Evolutionary conservation across 2,329 filamentous ascomycete species (phyloP).

Genomic region (Claviceps maximensis): DNA sequence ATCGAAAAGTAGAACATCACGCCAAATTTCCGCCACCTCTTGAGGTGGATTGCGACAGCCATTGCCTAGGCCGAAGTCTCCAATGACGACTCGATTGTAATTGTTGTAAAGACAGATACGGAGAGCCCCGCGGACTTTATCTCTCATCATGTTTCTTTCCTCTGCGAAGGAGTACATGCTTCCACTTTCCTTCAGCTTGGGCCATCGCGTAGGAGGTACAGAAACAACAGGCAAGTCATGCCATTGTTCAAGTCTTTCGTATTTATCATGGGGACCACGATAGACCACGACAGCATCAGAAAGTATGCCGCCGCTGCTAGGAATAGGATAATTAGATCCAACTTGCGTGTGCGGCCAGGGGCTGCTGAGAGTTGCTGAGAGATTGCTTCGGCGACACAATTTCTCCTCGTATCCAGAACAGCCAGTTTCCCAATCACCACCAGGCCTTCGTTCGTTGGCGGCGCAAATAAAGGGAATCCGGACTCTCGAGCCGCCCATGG

Average conservation of each 20-base stretch:
- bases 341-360: conserved; percentile 37
- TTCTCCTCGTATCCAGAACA: conserved; percentile 44
- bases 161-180: conserved; percentile 57
- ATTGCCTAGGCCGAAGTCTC: conserved; percentile 53
- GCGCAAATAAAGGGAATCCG: conserved; percentile 55
- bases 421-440: conserved; percentile 67
- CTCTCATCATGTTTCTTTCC: conserved; percentile 57
- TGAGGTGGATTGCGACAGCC: conserved; percentile 50
- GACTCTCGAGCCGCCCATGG: conserved; percentile 18
- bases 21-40: conserved; percentile 53
- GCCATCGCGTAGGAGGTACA: conserved; percentile 57
- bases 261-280: conserved; percentile 54
- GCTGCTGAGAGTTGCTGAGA: conserved; percentile 53
- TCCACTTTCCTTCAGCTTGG: conserved; percentile 57
- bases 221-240: conserved; percentile 57
- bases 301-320: conserved; percentile 54
- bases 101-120: conserved; percentile 52
- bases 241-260: conserved; percentile 43
- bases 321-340: conserved; percentile 54
- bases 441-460: conserved; percentile 63
- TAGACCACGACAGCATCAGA: conserved; percentile 62
- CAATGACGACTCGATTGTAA: conserved; percentile 45
- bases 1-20: conserved; percentile 49
- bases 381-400: conserved; percentile 60
- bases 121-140: conserved; percentile 59